Base-by-base conservation (phyloP, 2,329 filamentous ascomycete genomes). In the Cadophora gregata region DNA sequence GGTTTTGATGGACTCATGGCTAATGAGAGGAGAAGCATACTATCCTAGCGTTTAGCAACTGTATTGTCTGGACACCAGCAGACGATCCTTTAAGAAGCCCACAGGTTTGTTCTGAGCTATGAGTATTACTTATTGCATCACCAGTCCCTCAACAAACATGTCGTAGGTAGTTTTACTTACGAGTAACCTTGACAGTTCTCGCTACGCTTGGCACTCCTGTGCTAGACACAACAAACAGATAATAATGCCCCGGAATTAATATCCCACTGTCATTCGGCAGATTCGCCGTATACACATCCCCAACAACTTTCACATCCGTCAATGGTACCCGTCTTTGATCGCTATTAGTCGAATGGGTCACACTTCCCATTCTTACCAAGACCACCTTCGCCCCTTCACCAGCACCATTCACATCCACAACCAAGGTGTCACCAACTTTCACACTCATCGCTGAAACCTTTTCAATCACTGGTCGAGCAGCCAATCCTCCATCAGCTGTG, bases 321-420 rank as follows among this genome's bases (percentile, higher is more conserved):
- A 16, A 82, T 78, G 58, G 64, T 21, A 88, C 78, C 9, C 85
- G 81, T 25, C 86, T 76, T 77, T 88, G 85, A 73, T 88, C 86
- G 0, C 82, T 88, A 70, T 88, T 85, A 58, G 87, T 80, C 1
- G 84, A 81, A 73, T 88, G 85, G 0, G 86, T 88, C 4, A 78
- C 77, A 3, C 79, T 56, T 10, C 64, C 64, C 25, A 56, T 47
- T 3, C 64, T 51, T 8, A 66, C 29, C 24, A 66, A 27, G 24
- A 58, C 53, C 27, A 64, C 27, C 31, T 36, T 42, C 10, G 60
- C 51, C 9, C 31, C 31, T 12, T 36, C 12, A 24, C 55, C 58
- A 33, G 51, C n/a, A 21, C 29, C 53, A 24, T 27, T 53, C n/a
- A 24, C 29, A 19, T 31, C 50, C 7, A 64, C 56, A 21, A 24